Base-by-base conservation (phyloP, 108 stramenopile species). In the Skeletonema tropicum region DNA sequence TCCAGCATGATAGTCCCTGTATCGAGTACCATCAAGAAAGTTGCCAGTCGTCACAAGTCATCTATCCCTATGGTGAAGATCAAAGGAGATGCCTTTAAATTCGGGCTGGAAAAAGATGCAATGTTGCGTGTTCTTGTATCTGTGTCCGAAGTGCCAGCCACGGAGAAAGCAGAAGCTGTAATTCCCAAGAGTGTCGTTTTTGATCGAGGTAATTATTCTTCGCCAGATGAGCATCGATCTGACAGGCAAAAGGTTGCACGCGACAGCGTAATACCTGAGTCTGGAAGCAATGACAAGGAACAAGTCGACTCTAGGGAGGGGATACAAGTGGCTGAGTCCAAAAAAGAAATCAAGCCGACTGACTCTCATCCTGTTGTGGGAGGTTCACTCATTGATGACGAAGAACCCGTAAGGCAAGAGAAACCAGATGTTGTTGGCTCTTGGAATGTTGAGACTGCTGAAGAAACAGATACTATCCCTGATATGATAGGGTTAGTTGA, bases 21-120 rank as follows among this genome's bases (percentile, higher is more conserved):
- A 2, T 35, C 68, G 6, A 63, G 45, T 14, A 55, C 21, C 19
- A n/a, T 9, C 52, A 19, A 55, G 21, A 55, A 55, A 23, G 15
- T n/a, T 15, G 3, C 15, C 15, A 15, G 13, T 3, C 42, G 42
- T n/a, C 3, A 45, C 42, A 55, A 55, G 52, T 21, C 19, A 25
- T 29, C 32, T 7, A 59, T 23, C 17, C 68, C 68, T 30, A 76
- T 76, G 75, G 46, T 60, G 48, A 68, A 49, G 32, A 67, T 76
- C 11, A 76, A 76, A 46, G 75, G 75, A 21, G 75, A 76, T 39
- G 68, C 32, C 19, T 45, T 76, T 2, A 52, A 32, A 32, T 63
- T 67, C 39, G 75, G 75, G n/a, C n/a, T 76, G 9, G 32, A 46
- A n/a, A 11, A 6, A 0, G 68, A 69, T 63, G 75, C 75, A 0